Evolutionary conservation across 2,329 filamentous ascomycete species (phyloP).

Genomic region (Botryotinia globosa): DNA sequence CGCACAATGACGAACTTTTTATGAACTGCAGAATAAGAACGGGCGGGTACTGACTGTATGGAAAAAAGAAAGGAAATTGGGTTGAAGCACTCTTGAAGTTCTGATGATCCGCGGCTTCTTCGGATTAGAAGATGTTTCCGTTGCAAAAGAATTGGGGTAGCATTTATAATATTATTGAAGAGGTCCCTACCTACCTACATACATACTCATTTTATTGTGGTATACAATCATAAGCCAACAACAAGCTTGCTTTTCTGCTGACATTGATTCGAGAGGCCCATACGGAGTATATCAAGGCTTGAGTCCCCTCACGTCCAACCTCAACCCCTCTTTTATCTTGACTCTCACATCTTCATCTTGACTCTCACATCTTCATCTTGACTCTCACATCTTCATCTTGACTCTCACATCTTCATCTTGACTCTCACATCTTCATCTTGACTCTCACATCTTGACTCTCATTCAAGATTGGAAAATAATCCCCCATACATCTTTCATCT

Average conservation of each 20-base stretch:
- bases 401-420: background rate
- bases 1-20: conserved; percentile 11
- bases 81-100: background rate
- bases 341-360: background rate
- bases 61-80: background rate
- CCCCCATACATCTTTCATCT: background rate
- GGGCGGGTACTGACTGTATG: too few relatives aligned
- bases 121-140: background rate
- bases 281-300: background rate
- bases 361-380: background rate
- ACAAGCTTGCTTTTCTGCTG: background rate
- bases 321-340: background rate
- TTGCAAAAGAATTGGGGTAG: background rate
- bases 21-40: background rate
- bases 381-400: background rate
- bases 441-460: background rate
- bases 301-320: background rate
- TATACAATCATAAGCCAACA: background rate
- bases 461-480: background rate
- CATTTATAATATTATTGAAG: background rate
- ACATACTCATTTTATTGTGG: background rate
- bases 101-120: conserved; percentile 4
- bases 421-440: background rate
- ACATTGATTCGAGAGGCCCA: background rate
- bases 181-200: background rate